Evolutionary conservation across 2,329 filamentous ascomycete species (phyloP).

Genomic region (Chaetomiaceae sp.): DNA sequence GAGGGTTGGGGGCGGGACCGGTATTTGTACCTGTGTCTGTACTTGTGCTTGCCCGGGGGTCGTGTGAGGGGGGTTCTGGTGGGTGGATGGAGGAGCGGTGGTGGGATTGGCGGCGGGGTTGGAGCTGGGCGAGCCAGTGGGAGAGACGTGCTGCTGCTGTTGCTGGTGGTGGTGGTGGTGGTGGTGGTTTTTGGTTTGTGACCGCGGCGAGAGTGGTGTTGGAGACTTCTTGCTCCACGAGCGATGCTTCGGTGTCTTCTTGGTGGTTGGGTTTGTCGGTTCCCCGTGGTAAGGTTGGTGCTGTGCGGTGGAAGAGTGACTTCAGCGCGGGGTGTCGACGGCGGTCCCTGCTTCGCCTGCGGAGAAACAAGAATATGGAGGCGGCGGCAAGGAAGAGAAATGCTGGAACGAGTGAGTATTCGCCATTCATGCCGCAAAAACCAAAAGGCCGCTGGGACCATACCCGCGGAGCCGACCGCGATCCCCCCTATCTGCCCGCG

Average conservation of each 20-base stretch:
- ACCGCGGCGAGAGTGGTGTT: too few species aligned
- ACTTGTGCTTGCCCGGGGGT: too few species aligned
- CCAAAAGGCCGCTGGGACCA: background rate
- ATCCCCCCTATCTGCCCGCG: constrained; percentile 10
- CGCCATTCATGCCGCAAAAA: background rate
- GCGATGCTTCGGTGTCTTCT: background rate
- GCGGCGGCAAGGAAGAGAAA: background rate
- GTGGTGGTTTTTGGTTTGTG: background rate
- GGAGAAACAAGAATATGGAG: background rate
- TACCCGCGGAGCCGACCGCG: background rate
- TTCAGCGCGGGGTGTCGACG: background rate
- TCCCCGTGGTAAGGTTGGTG: background rate
- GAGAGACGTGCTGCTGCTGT: background rate
- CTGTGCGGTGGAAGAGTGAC: background rate
- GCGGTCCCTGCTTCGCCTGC: background rate
- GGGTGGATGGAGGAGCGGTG: background rate
- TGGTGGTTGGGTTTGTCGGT: background rate
- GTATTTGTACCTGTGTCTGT: too few species aligned
- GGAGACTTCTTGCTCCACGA: background rate
- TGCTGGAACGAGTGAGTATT: background rate
- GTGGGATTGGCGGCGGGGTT: background rate
- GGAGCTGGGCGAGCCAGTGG: background rate
- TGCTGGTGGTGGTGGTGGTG: background rate
- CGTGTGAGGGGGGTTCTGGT: background rate
- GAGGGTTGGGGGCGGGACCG: too few species aligned